Conservation (phyloP, 2,329 filamentous ascomycete species). For the Calonectria ilicicola region DNA sequence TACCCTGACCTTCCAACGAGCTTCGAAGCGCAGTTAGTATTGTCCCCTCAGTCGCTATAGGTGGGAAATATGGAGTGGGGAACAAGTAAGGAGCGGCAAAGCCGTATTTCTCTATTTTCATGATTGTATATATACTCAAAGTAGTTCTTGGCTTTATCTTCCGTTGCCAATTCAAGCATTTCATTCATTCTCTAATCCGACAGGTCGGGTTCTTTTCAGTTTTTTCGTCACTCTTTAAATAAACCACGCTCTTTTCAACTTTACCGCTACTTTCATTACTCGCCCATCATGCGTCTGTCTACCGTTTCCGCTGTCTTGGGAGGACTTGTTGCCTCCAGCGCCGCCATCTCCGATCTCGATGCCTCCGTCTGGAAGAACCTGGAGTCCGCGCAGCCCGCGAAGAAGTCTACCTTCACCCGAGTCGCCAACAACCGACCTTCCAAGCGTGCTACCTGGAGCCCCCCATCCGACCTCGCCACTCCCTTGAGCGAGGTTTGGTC, state of each 20-base stretch:
- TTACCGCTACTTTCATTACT: neutral
- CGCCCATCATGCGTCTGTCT: conserved; percentile 2
- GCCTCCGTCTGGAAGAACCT: conserved; percentile 31
- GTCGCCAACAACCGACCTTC: conserved; percentile 27
- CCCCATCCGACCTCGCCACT: conserved; percentile 21
- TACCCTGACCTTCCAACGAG: neutral
- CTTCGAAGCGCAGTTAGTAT: neutral
- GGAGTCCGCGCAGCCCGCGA: conserved; percentile 6
- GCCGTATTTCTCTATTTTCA: neutral
- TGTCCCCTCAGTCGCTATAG: neutral
- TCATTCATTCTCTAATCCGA: conserved; percentile 14
- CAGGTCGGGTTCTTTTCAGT: conserved; percentile 9
- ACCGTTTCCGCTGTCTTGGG: conserved; percentile 7
- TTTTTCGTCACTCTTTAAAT: neutral
- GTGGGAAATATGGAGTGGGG: conserved; percentile 6
- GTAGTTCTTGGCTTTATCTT: neutral
- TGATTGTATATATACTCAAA: neutral
- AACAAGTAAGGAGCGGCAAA: neutral
- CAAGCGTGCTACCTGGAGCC: conserved; percentile 36
- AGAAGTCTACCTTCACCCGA: neutral
- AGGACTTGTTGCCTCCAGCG: conserved; percentile 19
- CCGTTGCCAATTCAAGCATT: neutral
- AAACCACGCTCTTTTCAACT: neutral
- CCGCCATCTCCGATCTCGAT: conserved; percentile 32
- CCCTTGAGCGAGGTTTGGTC: conserved; percentile 33